Conservation (phyloP, 2,329 filamentous ascomycete species). For the Daldinia sp. region DNA sequence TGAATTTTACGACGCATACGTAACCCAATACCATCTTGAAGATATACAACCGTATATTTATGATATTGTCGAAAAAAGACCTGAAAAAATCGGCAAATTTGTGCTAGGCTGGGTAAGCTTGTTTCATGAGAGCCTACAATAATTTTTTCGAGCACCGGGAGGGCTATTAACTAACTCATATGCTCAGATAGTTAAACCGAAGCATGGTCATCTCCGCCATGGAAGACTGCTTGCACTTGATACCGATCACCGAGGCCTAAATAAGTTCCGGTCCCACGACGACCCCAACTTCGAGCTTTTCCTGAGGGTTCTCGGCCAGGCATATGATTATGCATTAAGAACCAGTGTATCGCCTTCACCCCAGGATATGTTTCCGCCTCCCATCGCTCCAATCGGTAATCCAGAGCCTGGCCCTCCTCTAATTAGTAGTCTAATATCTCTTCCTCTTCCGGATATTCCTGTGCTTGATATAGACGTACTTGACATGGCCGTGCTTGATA, state of each 20-base stretch:
- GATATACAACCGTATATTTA: slow-evolving; percentile 17
- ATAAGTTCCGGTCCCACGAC: slow-evolving; percentile 12
- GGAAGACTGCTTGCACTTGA: slow-evolving; percentile 8
- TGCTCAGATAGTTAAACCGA: too few species aligned
- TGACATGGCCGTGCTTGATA: neutral
- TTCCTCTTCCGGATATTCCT: neutral
- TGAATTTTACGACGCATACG: slow-evolving; percentile 23
- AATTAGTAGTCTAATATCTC: too few species aligned
- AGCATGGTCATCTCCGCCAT: neutral
- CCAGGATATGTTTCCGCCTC: neutral
- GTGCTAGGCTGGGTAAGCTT: too few species aligned
- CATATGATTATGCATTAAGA: slow-evolving; percentile 1
- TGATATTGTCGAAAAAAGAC: slow-evolving; percentile 11
- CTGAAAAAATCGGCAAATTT: slow-evolving; percentile 7
- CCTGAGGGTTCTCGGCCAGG: neutral
- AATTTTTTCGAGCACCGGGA: too few species aligned
- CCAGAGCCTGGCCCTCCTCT: too few species aligned
- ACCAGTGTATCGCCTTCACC: slow-evolving; percentile 2
- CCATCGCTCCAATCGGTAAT: too few species aligned
- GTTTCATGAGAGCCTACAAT: too few species aligned
- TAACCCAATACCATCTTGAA: slow-evolving; percentile 6
- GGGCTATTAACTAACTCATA: too few species aligned
- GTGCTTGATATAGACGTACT: neutral
- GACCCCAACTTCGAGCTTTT: slow-evolving; percentile 15
- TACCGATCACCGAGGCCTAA: slow-evolving; percentile 12